phyloP scores from a whole-genome alignment of 768 basidiomycete species.

The Tylopilus plumbeoviolaceoides region DNA sequence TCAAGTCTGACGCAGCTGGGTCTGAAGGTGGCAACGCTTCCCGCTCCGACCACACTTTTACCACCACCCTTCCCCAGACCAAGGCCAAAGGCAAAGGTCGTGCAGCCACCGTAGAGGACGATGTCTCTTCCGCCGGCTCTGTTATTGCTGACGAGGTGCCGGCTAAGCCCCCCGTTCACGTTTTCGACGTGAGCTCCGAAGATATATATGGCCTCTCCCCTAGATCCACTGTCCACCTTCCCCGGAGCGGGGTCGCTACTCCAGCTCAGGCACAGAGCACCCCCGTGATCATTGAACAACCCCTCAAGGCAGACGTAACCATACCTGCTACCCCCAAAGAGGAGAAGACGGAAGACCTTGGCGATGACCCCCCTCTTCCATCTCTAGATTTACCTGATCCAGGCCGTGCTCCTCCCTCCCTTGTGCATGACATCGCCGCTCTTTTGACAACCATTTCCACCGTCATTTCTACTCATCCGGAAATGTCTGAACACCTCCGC shows the following conservation, averaged over 20 bases:
- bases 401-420: constrained; percentile 35
- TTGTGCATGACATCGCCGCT: constrained; percentile 61
- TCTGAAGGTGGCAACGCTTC: constrained; percentile 32
- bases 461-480: constrained; percentile 63
- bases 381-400: constrained; percentile 35
- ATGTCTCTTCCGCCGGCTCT: constrained; percentile 40
- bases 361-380: constrained; percentile 50
- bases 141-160: constrained; percentile 40
- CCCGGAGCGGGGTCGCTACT: constrained; percentile 23
- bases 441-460: constrained; percentile 53
- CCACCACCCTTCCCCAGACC: constrained; percentile 19
- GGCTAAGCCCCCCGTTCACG: constrained; percentile 59
- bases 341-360: constrained; percentile 10
- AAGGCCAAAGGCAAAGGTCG: constrained; percentile 49
- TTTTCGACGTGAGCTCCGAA: constrained; percentile 39
- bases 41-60: constrained; percentile 23
- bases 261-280: constrained; percentile 38
- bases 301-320: constrained; percentile 13
- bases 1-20: constrained; percentile 29
- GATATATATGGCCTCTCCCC: constrained; percentile 21
- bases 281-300: constrained; percentile 33
- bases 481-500: constrained; percentile 63
- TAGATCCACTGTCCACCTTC: constrained; percentile 12
- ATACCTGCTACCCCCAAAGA: constrained; percentile 4
- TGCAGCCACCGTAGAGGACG: constrained; percentile 27